Evolutionary conservation across 2,329 filamentous ascomycete genomes (phyloP).

Genomic region (Colletotrichum sp.): DNA sequence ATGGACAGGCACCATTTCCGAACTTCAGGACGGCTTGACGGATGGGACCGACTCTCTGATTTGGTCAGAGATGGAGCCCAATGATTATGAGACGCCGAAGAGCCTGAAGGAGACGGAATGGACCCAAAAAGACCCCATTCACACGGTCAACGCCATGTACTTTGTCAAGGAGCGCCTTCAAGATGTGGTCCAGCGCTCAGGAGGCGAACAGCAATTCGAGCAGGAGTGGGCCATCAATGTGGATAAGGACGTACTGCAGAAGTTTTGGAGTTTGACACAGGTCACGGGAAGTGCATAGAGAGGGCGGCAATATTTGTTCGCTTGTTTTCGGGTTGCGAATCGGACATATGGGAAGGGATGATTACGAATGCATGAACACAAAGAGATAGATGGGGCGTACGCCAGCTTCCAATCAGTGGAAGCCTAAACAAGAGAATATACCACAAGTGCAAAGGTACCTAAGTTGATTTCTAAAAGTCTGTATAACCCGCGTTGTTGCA

Average conservation of each 20-base stretch:
- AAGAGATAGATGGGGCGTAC: not conserved
- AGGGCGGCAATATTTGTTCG: not conserved
- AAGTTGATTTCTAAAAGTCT: not conserved
- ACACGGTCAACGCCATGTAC: conserved; percentile 66
- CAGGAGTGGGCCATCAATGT: conserved; percentile 76
- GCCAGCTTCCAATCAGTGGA: not conserved
- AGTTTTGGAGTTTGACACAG: conserved; percentile 49
- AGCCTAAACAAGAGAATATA: not conserved
- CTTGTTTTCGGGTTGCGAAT: not conserved
- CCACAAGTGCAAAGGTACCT: not conserved
- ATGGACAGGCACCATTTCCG: conserved; percentile 74
- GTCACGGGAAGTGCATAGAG: not conserved
- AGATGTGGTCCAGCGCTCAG: conserved; percentile 61
- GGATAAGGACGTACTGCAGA: conserved; percentile 72
- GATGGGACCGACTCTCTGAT: conserved; percentile 59
- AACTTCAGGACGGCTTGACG: conserved; percentile 67
- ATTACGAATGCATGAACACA: conserved; percentile 15
- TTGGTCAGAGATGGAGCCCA: conserved; percentile 44
- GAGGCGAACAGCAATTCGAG: conserved; percentile 71
- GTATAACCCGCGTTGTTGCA: not conserved
- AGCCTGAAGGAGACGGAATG: conserved; percentile 59
- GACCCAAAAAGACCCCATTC: conserved; percentile 67
- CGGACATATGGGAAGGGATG: not conserved
- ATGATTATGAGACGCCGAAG: conserved; percentile 63
- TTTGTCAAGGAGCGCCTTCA: conserved; percentile 70